These are phyloP conservation scores for Monosporascus sp. DNA, from an alignment of 2,329 filamentous ascomycete species.

Conservation along the genomic window DNA sequence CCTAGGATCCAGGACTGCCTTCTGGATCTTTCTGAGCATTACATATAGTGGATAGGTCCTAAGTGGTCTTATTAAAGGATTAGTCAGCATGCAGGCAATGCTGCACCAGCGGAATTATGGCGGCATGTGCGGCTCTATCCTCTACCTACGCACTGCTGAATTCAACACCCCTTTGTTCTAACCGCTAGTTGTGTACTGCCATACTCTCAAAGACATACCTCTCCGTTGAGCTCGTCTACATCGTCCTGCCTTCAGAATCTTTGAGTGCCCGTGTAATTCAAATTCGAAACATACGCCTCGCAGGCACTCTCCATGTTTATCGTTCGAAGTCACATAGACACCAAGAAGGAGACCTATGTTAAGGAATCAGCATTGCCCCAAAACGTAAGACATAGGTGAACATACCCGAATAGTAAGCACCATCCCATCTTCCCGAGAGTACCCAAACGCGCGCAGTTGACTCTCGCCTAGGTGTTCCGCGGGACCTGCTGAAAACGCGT, in stretches of 20 bases:
- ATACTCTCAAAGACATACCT: too few species aligned
- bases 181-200: too few species aligned
- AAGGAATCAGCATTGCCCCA: not conserved
- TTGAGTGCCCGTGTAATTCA: not conserved
- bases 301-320: conserved; percentile 9
- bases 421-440: conserved; percentile 9
- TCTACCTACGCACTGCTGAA: too few species aligned
- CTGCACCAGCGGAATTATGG: too few species aligned
- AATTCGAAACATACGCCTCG: not conserved
- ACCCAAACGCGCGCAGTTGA: conserved; percentile 4
- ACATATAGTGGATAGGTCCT: too few species aligned
- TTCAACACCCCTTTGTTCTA: too few species aligned
- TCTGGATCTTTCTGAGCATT: too few species aligned
- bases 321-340: conserved; percentile 8
- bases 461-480: not conserved
- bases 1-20: too few species aligned
- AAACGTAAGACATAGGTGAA: not conserved
- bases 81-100: too few species aligned
- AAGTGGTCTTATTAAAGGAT: too few species aligned
- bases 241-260: not conserved
- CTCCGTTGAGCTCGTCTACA: not conserved
- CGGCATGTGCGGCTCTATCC: too few species aligned
- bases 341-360: conserved; percentile 3
- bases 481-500: conserved; percentile 5
- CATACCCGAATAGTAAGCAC: conserved; percentile 14